Percentiles rank a stretch among this genome's conserved stretches.
These are phyloP conservation scores for Fusarium beomiforme DNA, from an alignment of 2,329 filamentous ascomycete species.

Conservation along the genomic window DNA sequence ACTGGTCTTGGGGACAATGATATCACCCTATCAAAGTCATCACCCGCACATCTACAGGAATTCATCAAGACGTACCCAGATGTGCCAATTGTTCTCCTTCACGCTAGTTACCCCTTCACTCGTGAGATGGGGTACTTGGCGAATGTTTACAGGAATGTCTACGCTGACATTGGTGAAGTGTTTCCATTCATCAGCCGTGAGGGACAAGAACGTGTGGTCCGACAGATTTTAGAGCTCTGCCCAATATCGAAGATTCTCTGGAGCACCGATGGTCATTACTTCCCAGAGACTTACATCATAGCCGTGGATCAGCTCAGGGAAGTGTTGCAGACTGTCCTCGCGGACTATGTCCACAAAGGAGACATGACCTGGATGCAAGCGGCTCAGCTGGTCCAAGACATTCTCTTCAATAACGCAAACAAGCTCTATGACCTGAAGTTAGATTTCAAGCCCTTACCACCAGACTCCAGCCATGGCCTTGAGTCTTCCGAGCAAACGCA, in stretches of 20 bases:
- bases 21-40: slow-evolving; percentile 74
- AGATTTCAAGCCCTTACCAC: slow-evolving; percentile 46
- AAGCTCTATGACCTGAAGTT: slow-evolving; percentile 73
- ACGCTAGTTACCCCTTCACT: slow-evolving; percentile 84
- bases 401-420: slow-evolving; percentile 83
- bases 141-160: slow-evolving; percentile 80
- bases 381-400: slow-evolving; percentile 69
- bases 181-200: slow-evolving; percentile 82
- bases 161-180: slow-evolving; percentile 84
- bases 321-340: slow-evolving; percentile 73
- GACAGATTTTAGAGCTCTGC: slow-evolving; percentile 78
- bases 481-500: slow-evolving; percentile 7
- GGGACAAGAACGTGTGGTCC: slow-evolving; percentile 76
- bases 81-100: slow-evolving; percentile 80
- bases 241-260: slow-evolving; percentile 81
- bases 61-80: slow-evolving; percentile 76
- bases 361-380: slow-evolving; percentile 72
- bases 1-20: slow-evolving; percentile 86
- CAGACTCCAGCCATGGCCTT: neutral
- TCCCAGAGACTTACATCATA: slow-evolving; percentile 80
- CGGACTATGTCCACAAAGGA: slow-evolving; percentile 71
- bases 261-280: slow-evolving; percentile 83
- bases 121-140: slow-evolving; percentile 83
- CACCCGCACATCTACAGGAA: slow-evolving; percentile 78
- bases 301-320: slow-evolving; percentile 78